Evolutionary conservation across 2,329 filamentous ascomycete genomes (phyloP).

Genomic region (Oidium heveae): DNA sequence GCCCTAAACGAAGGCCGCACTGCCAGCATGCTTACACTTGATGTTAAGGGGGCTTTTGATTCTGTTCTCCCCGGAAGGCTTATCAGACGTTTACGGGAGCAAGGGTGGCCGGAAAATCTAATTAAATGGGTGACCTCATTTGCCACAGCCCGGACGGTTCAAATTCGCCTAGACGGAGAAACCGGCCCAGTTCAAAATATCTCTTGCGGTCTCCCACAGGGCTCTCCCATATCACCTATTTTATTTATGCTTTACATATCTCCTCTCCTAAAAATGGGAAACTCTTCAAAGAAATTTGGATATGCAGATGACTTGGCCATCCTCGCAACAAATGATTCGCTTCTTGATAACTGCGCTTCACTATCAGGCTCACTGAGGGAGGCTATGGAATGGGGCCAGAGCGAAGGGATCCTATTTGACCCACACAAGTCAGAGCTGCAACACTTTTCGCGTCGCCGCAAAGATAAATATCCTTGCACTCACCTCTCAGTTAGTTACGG

Average conservation of each 20-base stretch:
- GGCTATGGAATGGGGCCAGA: neutral
- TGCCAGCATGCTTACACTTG: neutral
- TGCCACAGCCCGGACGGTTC: neutral
- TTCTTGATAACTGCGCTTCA: neutral
- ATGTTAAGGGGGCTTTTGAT: neutral
- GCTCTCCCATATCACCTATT: neutral
- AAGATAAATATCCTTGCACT: too few species aligned
- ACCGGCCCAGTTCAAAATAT: neutral
- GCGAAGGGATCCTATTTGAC: neutral
- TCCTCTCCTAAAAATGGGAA: neutral
- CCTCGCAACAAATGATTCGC: neutral
- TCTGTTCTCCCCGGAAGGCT: neutral
- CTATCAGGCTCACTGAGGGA: neutral
- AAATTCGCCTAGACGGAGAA: neutral
- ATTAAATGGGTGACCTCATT: neutral
- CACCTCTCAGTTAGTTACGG: too few species aligned
- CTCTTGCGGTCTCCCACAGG: neutral
- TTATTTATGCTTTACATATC: neutral
- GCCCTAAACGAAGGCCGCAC: neutral
- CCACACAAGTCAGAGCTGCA: neutral
- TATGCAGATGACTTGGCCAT: neutral
- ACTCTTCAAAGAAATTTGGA: neutral
- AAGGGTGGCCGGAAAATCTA: neutral
- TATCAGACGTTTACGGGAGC: neutral
- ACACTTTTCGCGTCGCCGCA: neutral